Base-by-base conservation (phyloP, 257 asterid species). In the Primulina eburnea region DNA sequence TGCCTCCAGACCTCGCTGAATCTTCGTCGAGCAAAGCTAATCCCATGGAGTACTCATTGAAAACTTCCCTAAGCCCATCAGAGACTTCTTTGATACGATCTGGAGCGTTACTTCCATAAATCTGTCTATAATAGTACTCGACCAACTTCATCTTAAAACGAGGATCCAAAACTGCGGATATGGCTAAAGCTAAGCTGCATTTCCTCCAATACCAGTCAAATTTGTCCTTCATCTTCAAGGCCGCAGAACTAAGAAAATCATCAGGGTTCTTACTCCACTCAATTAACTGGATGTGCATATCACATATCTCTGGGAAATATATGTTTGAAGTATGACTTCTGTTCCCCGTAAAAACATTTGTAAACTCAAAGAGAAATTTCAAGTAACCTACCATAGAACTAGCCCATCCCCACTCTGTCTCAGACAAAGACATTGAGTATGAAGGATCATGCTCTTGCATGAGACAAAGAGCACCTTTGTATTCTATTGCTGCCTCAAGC, bases 141-240 rank as follows among this genome's bases (percentile, higher is more conserved):
- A 93, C 92, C 81, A 93, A 75, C 87, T 87, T 89, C 92, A 90
- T 85, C 82, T 93, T 93, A 83, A 83, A 93, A 75, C 97, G 89
- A 62, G 99, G 99, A 72, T 93, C 99, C 67, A 93, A 82, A 61
- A 89, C 80, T 8, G 92, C 92, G 37, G 97, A 95, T 77, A 90
- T 75, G 71, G 97, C 95, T 79, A 86, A 80, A 70, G 77, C 72
- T 77, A 83, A 81, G 79, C 88, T 83, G 79, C 97, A 90, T 77
- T 87, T 90, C 82, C 74, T 85, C 99, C 97, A 93, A 73, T 84
- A 90, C 52, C 61, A 76, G 50, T 93, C 99, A 65, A 93, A 93
- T 71, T 81, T 93, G 76, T 74, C 70, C 80, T 93, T 90, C 90
- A 90, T 89, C 78, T 86, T 90, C 78, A 78, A 62, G 60, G 99